Evolutionary conservation across 2,329 filamentous ascomycete species (phyloP).

Genomic region (Arthrobotrys entomopaga): DNA sequence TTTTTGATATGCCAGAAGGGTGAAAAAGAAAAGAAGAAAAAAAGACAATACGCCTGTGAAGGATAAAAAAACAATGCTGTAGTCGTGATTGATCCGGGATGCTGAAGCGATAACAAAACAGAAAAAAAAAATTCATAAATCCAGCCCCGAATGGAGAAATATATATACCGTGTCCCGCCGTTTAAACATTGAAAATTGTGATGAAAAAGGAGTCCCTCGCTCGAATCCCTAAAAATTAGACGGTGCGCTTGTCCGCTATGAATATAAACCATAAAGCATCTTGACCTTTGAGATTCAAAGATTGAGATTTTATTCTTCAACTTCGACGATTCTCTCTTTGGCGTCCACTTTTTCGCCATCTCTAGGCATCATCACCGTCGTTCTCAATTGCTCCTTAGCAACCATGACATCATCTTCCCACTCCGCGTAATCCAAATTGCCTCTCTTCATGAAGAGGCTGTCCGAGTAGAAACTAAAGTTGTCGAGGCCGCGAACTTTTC

Average conservation of each 20-base stretch:
- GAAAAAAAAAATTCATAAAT: neutral
- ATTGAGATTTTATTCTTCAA: constrained; percentile 18
- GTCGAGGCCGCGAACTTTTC: constrained; percentile 45
- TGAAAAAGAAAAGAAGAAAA: neutral
- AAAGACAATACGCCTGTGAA: neutral
- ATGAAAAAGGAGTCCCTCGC: neutral
- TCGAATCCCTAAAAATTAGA: neutral
- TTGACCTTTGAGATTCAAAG: neutral
- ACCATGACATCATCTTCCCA: constrained; percentile 51
- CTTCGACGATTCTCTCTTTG: constrained; percentile 20
- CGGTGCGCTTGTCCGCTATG: neutral
- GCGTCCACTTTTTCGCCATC: constrained; percentile 20
- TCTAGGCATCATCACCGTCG: constrained; percentile 40
- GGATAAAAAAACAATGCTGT: constrained; percentile 3
- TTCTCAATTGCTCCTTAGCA: constrained; percentile 43
- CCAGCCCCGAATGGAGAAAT: neutral
- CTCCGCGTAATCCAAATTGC: constrained; percentile 49
- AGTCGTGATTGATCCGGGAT: neutral
- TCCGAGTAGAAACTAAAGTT: constrained; percentile 50
- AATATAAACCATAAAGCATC: neutral
- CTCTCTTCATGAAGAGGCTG: constrained; percentile 52
- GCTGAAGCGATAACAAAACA: neutral
- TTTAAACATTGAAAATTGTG: neutral
- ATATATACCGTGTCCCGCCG: constrained; percentile 12
- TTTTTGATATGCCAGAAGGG: neutral